phyloP scores from a whole-genome alignment of 148 eudicot genomes.

The Nyssa sinensis region DNA sequence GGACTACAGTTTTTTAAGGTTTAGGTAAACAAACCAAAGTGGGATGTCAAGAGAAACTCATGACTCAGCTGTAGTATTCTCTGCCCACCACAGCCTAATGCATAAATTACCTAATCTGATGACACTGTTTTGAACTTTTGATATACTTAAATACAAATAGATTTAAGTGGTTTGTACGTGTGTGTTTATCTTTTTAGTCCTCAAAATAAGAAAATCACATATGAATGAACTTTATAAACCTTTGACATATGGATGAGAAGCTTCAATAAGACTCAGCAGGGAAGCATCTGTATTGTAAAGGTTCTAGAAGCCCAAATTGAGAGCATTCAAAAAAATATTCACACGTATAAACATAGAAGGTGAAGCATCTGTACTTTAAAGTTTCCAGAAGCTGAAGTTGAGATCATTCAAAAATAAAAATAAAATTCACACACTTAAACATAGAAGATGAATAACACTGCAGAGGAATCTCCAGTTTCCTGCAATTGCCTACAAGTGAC shows the following conservation, averaged over 20 bases:
- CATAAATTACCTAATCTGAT: background rate
- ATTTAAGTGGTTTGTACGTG: no score
- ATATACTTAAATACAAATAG: background rate
- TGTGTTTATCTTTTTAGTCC: background rate
- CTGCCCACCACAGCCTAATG: background rate
- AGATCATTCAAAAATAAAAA: background rate
- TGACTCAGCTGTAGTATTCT: no score
- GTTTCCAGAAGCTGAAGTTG: no score
- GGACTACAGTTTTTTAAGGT: background rate
- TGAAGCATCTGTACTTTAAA: no score
- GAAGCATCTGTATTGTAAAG: conserved; percentile 13
- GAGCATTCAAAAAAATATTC: background rate
- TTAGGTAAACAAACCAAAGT: background rate
- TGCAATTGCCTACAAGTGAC: background rate
- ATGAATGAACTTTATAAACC: background rate
- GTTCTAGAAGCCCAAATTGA: conserved; percentile 7
- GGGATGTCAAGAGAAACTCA: background rate
- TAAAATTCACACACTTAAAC: no score
- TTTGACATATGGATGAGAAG: conserved; percentile 1
- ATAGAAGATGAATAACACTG: conserved; percentile 3
- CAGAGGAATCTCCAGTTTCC: conserved; percentile 10
- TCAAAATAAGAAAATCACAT: background rate
- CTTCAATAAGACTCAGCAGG: background rate
- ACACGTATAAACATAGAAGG: background rate
- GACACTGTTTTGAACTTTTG: background rate